phyloP scores from a whole-genome alignment of 140 eudicot genomes.

The Anethum foeniculum region DNA sequence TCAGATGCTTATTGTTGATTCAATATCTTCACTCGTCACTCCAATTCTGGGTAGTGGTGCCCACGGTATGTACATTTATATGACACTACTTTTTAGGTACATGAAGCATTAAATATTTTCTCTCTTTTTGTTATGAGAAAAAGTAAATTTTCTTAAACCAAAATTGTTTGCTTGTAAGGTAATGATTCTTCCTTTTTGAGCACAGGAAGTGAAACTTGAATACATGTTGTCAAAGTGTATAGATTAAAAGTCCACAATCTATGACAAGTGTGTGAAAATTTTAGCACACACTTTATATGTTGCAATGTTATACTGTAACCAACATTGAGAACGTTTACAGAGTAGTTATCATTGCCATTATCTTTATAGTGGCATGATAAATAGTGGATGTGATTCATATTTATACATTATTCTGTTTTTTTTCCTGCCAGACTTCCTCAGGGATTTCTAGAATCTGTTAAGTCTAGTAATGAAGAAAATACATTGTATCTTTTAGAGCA shows the following conservation, averaged over 20 bases:
- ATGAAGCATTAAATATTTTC: not conserved
- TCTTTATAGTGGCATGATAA: not conserved
- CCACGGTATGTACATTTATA: constrained; percentile 40
- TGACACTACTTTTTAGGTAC: not conserved
- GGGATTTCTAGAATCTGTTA: not conserved
- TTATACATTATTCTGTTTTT: not conserved
- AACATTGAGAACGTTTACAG: not conserved
- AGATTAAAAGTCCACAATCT: too few species aligned
- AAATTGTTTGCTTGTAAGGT: not conserved
- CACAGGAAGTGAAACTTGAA: not conserved
- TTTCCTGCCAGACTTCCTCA: not conserved
- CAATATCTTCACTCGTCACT: constrained; percentile 69
- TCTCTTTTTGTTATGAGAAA: not conserved
- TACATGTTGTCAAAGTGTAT: not conserved
- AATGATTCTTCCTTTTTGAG: not conserved
- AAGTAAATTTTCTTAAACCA: not conserved
- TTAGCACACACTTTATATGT: not conserved
- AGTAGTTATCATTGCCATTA: not conserved
- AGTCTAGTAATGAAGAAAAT: not conserved
- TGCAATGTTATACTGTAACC: not conserved
- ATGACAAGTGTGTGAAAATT: not conserved
- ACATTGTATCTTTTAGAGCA: not conserved
- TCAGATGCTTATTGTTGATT: constrained; percentile 61
- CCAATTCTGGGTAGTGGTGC: constrained; percentile 65
- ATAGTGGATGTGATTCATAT: not conserved